Evolutionary conservation across 371 early-diverging fungal species (phyloP).

Genomic region (Mortierella sp.): DNA sequence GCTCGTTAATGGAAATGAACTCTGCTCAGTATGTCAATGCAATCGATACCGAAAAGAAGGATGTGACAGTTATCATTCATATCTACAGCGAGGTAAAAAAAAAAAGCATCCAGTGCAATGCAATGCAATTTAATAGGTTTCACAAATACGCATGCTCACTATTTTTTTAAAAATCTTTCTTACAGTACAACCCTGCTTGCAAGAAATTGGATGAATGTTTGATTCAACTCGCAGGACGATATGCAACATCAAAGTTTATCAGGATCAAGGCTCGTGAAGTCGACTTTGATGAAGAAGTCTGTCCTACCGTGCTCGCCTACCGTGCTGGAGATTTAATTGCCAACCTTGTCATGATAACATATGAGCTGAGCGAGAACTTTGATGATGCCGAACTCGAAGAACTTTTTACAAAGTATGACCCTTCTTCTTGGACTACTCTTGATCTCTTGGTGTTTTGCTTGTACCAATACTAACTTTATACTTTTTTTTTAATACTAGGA

Average conservation of each 20-base stretch:
- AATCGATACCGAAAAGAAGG: slow-evolving; percentile 47
- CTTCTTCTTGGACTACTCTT: background rate
- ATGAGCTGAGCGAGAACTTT: slow-evolving; percentile 40
- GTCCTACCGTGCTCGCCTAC: slow-evolving; percentile 51
- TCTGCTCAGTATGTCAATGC: slow-evolving; percentile 45
- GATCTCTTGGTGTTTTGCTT: background rate
- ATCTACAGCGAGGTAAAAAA: slow-evolving; percentile 46
- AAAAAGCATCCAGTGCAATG: too few relatives aligned
- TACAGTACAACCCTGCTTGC: slow-evolving; percentile 31
- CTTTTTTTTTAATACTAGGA: slow-evolving; percentile 3
- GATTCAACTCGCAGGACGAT: slow-evolving; percentile 44
- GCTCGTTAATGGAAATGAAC: slow-evolving; percentile 56
- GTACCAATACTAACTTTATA: background rate
- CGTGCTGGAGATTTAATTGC: slow-evolving; percentile 51
- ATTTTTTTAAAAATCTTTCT: background rate
- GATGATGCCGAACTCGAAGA: slow-evolving; percentile 45
- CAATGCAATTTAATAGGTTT: background rate
- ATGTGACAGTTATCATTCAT: slow-evolving; percentile 46
- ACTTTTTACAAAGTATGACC: slow-evolving; percentile 42
- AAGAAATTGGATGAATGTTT: slow-evolving; percentile 48
- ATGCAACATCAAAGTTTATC: slow-evolving; percentile 53
- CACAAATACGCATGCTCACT: too few relatives aligned
- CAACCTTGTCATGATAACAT: slow-evolving; percentile 51
- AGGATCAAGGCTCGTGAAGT: slow-evolving; percentile 51
- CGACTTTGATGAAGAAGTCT: slow-evolving; percentile 53